Percentiles rank a stretch among this genome's conserved stretches.
phyloP scores from a whole-genome alignment of 306 rosid genomes.

The Urtica urens region DNA sequence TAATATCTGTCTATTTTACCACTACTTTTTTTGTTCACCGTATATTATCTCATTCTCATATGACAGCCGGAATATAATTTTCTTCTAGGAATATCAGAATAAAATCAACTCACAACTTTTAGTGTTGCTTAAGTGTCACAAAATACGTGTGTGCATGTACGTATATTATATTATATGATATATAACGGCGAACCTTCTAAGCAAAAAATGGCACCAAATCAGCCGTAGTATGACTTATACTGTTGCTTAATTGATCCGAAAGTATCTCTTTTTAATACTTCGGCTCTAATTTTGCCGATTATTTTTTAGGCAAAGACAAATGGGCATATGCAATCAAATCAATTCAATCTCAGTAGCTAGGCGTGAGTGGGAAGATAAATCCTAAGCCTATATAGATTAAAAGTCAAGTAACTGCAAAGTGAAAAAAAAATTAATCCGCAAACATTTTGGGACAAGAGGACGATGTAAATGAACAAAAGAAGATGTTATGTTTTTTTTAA shows the following conservation, averaged over 20 bases:
- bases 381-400: no score
- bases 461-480: no score
- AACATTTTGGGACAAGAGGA: no score
- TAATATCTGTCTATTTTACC: not conserved
- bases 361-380: no score
- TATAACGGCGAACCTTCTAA: slow-evolving; percentile 4
- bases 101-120: slow-evolving; percentile 6
- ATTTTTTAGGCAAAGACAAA: no score
- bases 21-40: not conserved
- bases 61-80: not conserved
- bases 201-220: not conserved
- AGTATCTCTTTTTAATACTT: not conserved
- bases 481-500: no score
- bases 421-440: no score
- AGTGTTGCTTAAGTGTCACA: slow-evolving; percentile 12
- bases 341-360: no score
- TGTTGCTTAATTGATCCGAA: not conserved
- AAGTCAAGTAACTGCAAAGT: no score
- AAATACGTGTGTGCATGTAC: not conserved
- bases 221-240: slow-evolving; percentile 15
- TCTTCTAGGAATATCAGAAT: not conserved
- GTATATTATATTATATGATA: no score
- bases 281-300: no score
- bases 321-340: no score
- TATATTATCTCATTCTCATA: not conserved